Evolutionary conservation across 305 asterid species (phyloP).

Genomic region (Solanum hybrid): DNA sequence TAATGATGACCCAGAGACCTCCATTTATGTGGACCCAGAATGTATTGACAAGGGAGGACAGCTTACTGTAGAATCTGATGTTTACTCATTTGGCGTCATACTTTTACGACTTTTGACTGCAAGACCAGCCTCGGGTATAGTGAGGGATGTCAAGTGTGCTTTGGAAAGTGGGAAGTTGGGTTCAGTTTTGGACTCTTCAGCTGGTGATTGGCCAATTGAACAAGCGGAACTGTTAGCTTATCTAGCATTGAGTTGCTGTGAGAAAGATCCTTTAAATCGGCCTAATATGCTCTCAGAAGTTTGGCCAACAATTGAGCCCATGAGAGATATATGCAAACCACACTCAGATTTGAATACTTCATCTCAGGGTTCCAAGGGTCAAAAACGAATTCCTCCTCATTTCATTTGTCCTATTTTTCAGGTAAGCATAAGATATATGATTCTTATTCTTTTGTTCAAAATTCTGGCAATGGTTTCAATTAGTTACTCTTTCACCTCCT

Average conservation of each 20-base stretch:
- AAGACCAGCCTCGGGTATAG: constrained; percentile 43
- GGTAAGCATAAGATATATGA: constrained; percentile 32
- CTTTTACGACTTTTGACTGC: constrained; percentile 60
- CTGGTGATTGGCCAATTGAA: constrained; percentile 82
- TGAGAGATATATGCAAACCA: constrained; percentile 36
- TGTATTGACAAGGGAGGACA: constrained; percentile 27
- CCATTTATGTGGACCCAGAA: constrained; percentile 49
- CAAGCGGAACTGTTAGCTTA: constrained; percentile 37
- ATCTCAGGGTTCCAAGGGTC: constrained; percentile 32
- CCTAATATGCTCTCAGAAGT: constrained; percentile 53
- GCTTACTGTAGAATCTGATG: constrained; percentile 62
- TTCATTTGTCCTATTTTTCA: constrained; percentile 83
- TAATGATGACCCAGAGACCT: constrained; percentile 30
- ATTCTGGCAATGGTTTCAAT: not conserved
- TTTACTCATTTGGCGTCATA: constrained; percentile 67
- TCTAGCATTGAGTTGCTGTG: constrained; percentile 70
- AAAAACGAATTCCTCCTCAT: constrained; percentile 56
- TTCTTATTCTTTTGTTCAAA: not conserved
- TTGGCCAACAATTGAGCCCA: constrained; percentile 48
- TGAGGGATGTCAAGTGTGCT: constrained; percentile 65
- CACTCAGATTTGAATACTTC: constrained; percentile 21
- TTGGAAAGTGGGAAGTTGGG: constrained; percentile 45
- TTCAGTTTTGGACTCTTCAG: constrained; percentile 50
- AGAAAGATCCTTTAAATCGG: constrained; percentile 33
- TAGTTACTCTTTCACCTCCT: not conserved